Evolutionary conservation across 768 basidiomycete genomes (phyloP).

Genomic region (Hygrophorus russula): DNA sequence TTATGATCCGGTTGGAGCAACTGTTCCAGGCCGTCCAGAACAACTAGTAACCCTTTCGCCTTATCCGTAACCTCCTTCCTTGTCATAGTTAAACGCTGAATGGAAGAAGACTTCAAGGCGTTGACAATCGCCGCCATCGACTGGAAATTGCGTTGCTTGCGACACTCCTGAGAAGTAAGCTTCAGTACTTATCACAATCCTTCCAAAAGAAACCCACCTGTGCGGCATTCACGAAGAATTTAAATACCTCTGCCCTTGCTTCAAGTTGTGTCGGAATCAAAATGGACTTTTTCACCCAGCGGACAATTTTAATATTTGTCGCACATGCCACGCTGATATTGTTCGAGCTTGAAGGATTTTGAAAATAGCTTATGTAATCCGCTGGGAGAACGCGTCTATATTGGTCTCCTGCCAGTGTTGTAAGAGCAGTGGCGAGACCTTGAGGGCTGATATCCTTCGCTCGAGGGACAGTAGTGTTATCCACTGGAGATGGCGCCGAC

Average conservation of each 20-base stretch:
- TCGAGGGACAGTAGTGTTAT: conserved; percentile 16
- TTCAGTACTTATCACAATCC: not conserved
- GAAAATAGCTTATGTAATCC: conserved; percentile 31
- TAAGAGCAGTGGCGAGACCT: conserved; percentile 32
- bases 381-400: conserved; percentile 26
- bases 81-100: conserved; percentile 25
- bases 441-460: conserved; percentile 23
- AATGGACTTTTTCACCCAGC: conserved; percentile 30
- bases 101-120: conserved; percentile 28
- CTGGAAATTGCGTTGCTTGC: conserved; percentile 30
- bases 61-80: conserved; percentile 18
- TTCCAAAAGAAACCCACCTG: conserved; percentile 15
- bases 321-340: conserved; percentile 22
- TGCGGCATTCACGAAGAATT: conserved; percentile 33
- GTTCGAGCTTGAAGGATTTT: conserved; percentile 17
- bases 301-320: conserved; percentile 27
- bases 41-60: conserved; percentile 18
- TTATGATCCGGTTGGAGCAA: conserved; percentile 20
- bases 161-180: conserved; percentile 27
- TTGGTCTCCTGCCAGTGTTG: conserved; percentile 31
- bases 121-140: conserved; percentile 31
- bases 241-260: conserved; percentile 26
- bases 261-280: conserved; percentile 26
- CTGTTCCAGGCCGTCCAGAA: conserved; percentile 18
- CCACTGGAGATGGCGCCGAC: not conserved